Conservation (phyloP, 768 basidiomycete genomes). For the Russula vinacea region DNA sequence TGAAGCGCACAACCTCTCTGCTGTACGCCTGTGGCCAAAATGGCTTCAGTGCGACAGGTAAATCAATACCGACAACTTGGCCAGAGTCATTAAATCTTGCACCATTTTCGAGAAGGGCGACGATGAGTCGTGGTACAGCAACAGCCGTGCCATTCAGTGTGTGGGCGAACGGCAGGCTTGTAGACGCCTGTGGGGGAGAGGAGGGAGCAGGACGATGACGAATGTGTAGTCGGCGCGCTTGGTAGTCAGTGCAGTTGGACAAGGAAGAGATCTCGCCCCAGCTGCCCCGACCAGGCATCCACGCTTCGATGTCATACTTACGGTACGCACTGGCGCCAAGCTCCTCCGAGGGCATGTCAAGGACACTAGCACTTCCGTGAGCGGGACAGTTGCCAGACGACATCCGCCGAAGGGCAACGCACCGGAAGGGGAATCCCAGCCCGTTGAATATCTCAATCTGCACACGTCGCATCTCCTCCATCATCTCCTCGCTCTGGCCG, state of each 20-base stretch:
- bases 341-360: constrained; percentile 98
- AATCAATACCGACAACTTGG: constrained; percentile 51
- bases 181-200: too few species aligned
- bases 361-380: constrained; percentile 50
- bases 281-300: constrained; percentile 95
- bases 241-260: constrained; percentile 97
- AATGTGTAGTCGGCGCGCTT: constrained; percentile 88
- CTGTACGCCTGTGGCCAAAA: constrained; percentile 57
- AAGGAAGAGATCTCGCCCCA: constrained; percentile 99
- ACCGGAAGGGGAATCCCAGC: constrained; percentile 80
- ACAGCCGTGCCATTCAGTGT: constrained; percentile 96
- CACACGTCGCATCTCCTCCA: constrained; percentile 73
- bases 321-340: constrained; percentile 90
- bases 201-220: constrained; percentile 51
- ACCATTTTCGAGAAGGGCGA: constrained; percentile 92
- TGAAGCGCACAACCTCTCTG: constrained; percentile 33
- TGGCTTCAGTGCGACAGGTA: constrained; percentile 63
- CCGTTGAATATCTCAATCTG: constrained; percentile 77
- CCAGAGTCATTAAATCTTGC: constrained; percentile 59
- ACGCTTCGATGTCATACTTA: constrained; percentile 97
- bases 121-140: constrained; percentile 87
- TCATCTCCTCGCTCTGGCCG: constrained; percentile 63
- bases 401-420: constrained; percentile 30
- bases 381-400: background rate
- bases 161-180: constrained; percentile 68